These are phyloP conservation scores for Closterium sp. DNA, from an alignment of 139 green algal genomes.

Conservation along the genomic window DNA sequence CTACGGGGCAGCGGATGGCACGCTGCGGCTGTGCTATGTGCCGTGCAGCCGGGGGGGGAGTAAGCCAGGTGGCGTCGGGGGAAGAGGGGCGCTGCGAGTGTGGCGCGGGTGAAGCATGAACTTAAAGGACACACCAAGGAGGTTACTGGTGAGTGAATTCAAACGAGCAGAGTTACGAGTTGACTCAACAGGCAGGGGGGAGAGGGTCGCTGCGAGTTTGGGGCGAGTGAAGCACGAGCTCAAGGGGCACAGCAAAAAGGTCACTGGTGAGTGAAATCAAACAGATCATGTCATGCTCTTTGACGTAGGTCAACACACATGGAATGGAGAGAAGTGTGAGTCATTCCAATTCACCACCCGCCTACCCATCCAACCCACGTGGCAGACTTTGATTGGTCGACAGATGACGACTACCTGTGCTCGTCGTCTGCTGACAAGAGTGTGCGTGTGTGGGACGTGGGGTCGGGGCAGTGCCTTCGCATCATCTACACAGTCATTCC, in stretches of 20 bases:
- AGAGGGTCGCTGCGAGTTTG: neutral
- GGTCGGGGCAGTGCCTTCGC: conserved; percentile 16
- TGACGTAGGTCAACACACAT: too few relatives aligned
- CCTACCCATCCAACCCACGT: neutral
- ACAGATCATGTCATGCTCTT: too few relatives aligned
- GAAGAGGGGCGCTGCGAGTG: neutral
- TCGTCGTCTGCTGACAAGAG: conserved; percentile 32
- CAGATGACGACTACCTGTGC: conserved; percentile 24
- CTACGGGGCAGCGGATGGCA: conserved; percentile 12
- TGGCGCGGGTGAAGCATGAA: neutral
- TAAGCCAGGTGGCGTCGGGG: conserved; percentile 11
- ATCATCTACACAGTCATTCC: conserved; percentile 22
- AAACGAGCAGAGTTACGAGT: too few relatives aligned
- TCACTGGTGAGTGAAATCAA: too few relatives aligned
- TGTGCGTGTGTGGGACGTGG: conserved; percentile 31
- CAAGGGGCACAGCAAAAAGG: too few relatives aligned
- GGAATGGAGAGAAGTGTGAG: too few relatives aligned
- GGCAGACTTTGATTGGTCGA: conserved; percentile 41
- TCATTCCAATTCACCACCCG: too few relatives aligned
- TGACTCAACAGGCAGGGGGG: neutral
- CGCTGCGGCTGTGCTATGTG: conserved; percentile 12
- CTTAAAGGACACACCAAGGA: neutral
- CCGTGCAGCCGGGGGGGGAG: neutral
- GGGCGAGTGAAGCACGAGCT: neutral
- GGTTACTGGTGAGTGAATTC: neutral